A percentile compares a stretch with the other conserved stretches of the same genome.
These are phyloP conservation scores for Coemansia pectinata DNA, from an alignment of 192 early-diverging fungal species.

Conservation along the genomic window DNA sequence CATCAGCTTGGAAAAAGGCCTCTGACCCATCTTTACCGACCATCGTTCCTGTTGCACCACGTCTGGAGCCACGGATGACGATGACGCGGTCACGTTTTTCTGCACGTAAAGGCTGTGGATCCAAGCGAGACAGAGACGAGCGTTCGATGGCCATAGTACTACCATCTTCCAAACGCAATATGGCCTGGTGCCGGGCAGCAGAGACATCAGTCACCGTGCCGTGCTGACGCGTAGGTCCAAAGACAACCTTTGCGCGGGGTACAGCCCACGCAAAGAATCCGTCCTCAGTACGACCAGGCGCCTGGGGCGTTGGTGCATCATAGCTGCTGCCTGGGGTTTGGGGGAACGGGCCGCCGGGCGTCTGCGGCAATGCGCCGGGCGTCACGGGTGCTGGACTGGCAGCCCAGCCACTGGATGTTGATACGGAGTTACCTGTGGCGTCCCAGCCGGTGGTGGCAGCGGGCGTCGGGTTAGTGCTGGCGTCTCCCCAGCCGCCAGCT, in stretches of 20 bases:
- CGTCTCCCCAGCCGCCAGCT: conserved; percentile 18
- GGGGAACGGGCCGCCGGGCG: conserved; percentile 30
- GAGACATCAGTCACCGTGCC: conserved; percentile 56
- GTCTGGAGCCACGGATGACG: conserved; percentile 62
- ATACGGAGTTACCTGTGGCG: conserved; percentile 29
- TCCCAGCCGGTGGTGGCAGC: conserved; percentile 45
- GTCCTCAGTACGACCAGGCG: conserved; percentile 42
- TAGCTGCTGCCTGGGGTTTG: conserved; percentile 35
- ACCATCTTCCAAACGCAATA: conserved; percentile 52
- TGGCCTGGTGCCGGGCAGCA: conserved; percentile 57
- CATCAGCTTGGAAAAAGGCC: conserved; percentile 70
- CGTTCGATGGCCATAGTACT: conserved; percentile 47
- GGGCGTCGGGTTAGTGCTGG: conserved; percentile 10
- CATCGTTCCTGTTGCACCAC: conserved; percentile 64
- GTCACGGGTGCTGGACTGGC: conserved; percentile 55
- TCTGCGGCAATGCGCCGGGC: conserved; percentile 36
- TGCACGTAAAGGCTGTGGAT: conserved; percentile 60
- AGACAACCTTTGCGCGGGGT: conserved; percentile 41
- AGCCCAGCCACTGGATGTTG: conserved; percentile 23
- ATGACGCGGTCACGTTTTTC: conserved; percentile 74
- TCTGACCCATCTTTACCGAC: conserved; percentile 74
- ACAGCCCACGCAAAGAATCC: conserved; percentile 57
- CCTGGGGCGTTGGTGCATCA: conserved; percentile 40
- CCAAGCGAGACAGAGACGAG: conserved; percentile 21
- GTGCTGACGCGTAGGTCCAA: conserved; percentile 47